Conservation (phyloP, 2,329 filamentous ascomycete genomes). For the Hypoxylon sp. region DNA sequence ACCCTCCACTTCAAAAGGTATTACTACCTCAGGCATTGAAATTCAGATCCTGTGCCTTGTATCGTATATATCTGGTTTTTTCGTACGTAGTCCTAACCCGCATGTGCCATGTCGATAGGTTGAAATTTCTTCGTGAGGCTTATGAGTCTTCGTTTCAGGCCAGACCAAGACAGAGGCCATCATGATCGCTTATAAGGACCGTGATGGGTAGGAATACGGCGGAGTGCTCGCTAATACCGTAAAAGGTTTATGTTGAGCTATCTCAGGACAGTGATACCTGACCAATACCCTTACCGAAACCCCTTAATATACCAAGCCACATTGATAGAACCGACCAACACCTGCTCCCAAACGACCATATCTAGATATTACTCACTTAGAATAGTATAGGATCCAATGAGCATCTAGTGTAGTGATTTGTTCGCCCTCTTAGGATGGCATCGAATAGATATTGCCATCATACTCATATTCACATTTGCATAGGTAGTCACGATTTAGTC, state of each 20-base stretch:
- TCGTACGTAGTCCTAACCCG: not conserved
- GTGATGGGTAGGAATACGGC: not conserved
- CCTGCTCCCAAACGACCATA: too few species aligned
- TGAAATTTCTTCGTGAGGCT: not conserved
- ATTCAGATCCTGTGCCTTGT: not conserved
- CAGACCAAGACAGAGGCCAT: not conserved
- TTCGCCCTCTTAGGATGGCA: not conserved
- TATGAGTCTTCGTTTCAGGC: not conserved
- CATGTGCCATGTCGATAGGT: not conserved
- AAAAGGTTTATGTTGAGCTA: too few species aligned
- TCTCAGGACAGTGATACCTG: too few species aligned
- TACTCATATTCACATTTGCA: not conserved
- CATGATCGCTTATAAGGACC: not conserved
- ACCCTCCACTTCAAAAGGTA: not conserved
- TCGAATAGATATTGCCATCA: not conserved
- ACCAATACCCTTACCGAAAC: not conserved
- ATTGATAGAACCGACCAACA: not conserved
- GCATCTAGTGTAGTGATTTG: not conserved
- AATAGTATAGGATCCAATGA: not conserved
- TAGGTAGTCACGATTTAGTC: constrained; percentile 4
- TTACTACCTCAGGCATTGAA: not conserved
- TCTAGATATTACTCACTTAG: not conserved
- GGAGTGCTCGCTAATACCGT: too few species aligned
- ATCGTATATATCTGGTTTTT: not conserved
- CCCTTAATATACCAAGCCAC: not conserved